These are phyloP conservation scores for Trypanosoma theileri DNA, from an alignment of 208 protist species.

Conservation along the genomic window DNA sequence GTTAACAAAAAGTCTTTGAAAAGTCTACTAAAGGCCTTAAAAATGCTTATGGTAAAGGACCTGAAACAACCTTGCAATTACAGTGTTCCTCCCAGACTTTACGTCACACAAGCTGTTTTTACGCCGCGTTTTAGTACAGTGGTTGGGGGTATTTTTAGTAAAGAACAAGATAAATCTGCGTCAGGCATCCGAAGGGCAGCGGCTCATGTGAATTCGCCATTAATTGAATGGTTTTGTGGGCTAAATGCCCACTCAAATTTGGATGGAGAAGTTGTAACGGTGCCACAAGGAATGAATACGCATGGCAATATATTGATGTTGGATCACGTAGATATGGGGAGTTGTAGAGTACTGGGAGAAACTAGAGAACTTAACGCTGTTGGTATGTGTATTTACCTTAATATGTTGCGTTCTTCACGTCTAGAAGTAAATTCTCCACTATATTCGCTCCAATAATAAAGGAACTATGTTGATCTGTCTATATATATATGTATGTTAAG, in stretches of 20 bases:
- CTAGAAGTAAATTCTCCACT: not conserved
- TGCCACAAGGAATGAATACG: conserved; percentile 10
- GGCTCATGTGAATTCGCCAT: conserved; percentile 28
- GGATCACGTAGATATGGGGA: conserved; percentile 35
- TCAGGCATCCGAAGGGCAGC: conserved; percentile 29
- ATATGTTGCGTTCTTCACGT: conserved; percentile 24
- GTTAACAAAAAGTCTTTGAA: conserved; percentile 28
- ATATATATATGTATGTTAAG: not conserved
- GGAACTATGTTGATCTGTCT: not conserved
- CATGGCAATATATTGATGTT: conserved; percentile 56
- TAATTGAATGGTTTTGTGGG: conserved; percentile 40
- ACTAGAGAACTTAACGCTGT: conserved; percentile 26
- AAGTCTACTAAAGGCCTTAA: conserved; percentile 27
- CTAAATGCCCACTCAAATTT: conserved; percentile 24
- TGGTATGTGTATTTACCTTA: conserved; percentile 43
- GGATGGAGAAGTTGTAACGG: not conserved
- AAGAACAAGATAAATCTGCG: not conserved
- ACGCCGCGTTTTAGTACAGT: conserved; percentile 30
- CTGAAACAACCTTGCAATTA: not conserved
- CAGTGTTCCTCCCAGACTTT: conserved; percentile 21
- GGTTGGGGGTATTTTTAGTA: conserved; percentile 20
- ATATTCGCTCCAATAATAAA: not conserved
- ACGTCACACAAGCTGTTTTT: conserved; percentile 50
- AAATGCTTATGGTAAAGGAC: conserved; percentile 13
- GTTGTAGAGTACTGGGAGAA: conserved; percentile 4